Evolutionary conservation across 768 basidiomycete species (phyloP).

Genomic region (Roridomyces roridus): DNA sequence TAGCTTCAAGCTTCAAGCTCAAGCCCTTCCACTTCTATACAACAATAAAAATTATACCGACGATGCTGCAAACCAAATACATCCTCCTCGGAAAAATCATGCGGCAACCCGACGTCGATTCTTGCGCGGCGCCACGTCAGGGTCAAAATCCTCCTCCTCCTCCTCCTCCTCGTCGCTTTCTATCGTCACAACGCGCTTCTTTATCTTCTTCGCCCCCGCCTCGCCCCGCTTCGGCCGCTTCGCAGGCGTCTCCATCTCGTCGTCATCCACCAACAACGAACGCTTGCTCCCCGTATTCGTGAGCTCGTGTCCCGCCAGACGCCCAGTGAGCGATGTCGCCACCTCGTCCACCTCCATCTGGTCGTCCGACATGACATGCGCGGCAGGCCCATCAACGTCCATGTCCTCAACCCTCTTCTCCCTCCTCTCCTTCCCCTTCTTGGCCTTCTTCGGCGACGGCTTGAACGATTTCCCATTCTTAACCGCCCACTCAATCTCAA

Average conservation of each 20-base stretch:
- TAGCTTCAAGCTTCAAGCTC: no score
- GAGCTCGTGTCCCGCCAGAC: slow-evolving; percentile 41
- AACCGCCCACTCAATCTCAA: slow-evolving; percentile 83
- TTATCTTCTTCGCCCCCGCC: slow-evolving; percentile 19
- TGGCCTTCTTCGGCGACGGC: slow-evolving; percentile 58
- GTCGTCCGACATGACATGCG: slow-evolving; percentile 28
- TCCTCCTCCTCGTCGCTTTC: slow-evolving; percentile 39
- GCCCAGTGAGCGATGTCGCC: slow-evolving; percentile 28
- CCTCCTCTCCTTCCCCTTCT: slow-evolving; percentile 37
- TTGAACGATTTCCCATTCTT: slow-evolving; percentile 65
- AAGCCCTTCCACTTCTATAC: no score
- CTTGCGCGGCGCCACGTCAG: slow-evolving; percentile 30
- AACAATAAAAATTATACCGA: no score
- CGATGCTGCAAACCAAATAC: no score
- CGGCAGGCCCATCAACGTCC: slow-evolving; percentile 29
- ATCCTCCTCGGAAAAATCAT: not conserved
- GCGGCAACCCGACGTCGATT: slow-evolving; percentile 17
- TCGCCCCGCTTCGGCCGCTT: slow-evolving; percentile 40
- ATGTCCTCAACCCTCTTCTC: slow-evolving; percentile 38
- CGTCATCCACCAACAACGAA: slow-evolving; percentile 33
- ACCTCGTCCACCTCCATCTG: slow-evolving; percentile 23
- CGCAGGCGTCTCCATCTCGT: slow-evolving; percentile 28
- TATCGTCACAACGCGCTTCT: slow-evolving; percentile 22
- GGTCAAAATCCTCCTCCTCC: slow-evolving; percentile 34
- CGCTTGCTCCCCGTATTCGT: slow-evolving; percentile 52